A percentile compares a stretch with the other conserved stretches of the same genome.
These are phyloP conservation scores for Blastobotrys robertii DNA, from an alignment of 805 yeast genomes.

Conservation along the genomic window DNA sequence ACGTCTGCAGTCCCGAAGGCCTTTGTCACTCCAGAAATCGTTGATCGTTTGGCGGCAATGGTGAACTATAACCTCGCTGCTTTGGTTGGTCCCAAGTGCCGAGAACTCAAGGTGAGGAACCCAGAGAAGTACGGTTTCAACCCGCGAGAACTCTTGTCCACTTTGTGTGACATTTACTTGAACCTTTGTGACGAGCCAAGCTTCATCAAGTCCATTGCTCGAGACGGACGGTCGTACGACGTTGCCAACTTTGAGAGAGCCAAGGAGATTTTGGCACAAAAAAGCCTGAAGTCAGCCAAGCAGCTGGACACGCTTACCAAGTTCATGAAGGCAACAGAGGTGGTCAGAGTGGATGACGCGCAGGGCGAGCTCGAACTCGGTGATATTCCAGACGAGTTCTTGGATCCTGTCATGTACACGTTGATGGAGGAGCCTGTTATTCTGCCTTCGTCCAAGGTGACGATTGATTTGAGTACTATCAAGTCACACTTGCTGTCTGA, in stretches of 20 bases:
- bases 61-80: slow-evolving; percentile 82
- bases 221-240: slow-evolving; percentile 85
- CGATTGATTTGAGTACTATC: slow-evolving; percentile 83
- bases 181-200: slow-evolving; percentile 55
- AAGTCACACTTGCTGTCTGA: slow-evolving; percentile 91
- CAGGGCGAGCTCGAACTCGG: slow-evolving; percentile 83
- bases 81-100: slow-evolving; percentile 92
- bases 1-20: slow-evolving; percentile 81
- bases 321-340: slow-evolving; percentile 61
- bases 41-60: slow-evolving; percentile 93
- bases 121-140: slow-evolving; percentile 79
- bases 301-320: slow-evolving; percentile 41
- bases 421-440: slow-evolving; percentile 93
- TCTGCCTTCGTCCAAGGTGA: slow-evolving; percentile 78
- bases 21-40: slow-evolving; percentile 80
- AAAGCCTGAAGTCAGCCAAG: slow-evolving; percentile 44
- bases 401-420: slow-evolving; percentile 95
- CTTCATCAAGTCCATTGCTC: slow-evolving; percentile 72
- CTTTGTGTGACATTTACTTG: slow-evolving; percentile 64
- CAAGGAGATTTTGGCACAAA: slow-evolving; percentile 42
- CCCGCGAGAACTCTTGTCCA: slow-evolving; percentile 61
- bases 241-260: slow-evolving; percentile 62
- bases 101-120: slow-evolving; percentile 72
- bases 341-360: slow-evolving; percentile 42
- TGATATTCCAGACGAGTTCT: slow-evolving; percentile 90